Base-by-base conservation (phyloP, 2,329 filamentous ascomycete genomes). In the Didymosphaeria variabile region DNA sequence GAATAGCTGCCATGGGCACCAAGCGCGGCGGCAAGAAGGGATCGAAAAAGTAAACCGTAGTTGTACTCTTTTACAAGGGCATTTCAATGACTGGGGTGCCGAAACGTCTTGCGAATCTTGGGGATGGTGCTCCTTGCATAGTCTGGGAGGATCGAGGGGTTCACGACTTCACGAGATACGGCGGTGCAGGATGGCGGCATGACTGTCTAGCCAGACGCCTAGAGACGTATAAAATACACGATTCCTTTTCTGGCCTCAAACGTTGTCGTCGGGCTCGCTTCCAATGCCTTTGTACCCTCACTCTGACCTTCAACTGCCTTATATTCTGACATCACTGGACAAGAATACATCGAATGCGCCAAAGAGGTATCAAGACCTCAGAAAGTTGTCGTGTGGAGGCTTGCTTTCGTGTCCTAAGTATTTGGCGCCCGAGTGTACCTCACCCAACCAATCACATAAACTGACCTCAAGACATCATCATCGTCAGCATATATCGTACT, bases 1-100 rank as follows among this genome's bases (percentile, higher is more conserved):
- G 78, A 74, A 77, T 82, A 66, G 80, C 80, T 61, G 80, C 78
- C 15, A 70, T 79, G 67, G 73, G 74, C 50, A 79, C 84, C 66
- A 81, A 83, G 61, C 74, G 78, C 56, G 79, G 81, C 59, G 68
- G 68, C 15, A 69, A 71, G 64, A 71, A 71, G 31, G 69, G 69
- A 40, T 79, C 79, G 67, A 84, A 82, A 77, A 79, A 78, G 62
- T 73, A 71, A 58, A 65, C 26, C 55, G 38, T 31, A 31, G 23
- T 17, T 40, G 32, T 55, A 40, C 38, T 40, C 29, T 31, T 38
- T n/a, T 13, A 34, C 15, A 17, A 21, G 45, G 29, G 23, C 32
- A 13, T 40, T 17, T 7, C 51, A 46, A 32, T 21, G 19, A 54
- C 13, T n/a, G n/a, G 29, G 23, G 1, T 31, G 23, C 23, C 19